Evolutionary conservation across 1,139 yeast genomes (phyloP).

Genomic region (Suhomyces panamericanus): DNA sequence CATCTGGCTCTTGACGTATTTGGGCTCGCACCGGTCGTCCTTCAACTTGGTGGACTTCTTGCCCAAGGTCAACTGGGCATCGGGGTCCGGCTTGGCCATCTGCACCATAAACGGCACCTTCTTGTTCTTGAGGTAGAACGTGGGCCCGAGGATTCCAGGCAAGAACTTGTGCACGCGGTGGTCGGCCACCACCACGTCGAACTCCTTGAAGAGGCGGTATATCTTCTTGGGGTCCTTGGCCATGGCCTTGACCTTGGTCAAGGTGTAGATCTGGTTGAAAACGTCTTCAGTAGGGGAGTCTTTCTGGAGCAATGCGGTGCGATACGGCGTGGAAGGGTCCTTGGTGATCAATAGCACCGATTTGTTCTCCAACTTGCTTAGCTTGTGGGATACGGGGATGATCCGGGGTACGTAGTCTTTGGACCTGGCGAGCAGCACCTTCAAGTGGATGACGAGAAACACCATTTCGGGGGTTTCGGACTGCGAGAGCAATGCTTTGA

Average conservation of each 20-base stretch:
- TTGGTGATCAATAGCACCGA: constrained; percentile 63
- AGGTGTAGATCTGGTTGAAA: constrained; percentile 57
- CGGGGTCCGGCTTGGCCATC: constrained; percentile 55
- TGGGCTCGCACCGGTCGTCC: constrained; percentile 60
- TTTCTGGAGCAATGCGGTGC: constrained; percentile 45
- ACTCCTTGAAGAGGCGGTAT: constrained; percentile 53
- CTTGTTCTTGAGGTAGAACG: constrained; percentile 57
- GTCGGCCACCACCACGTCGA: constrained; percentile 67
- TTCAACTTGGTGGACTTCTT: constrained; percentile 41
- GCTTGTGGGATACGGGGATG: constrained; percentile 56
- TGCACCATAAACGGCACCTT: constrained; percentile 67
- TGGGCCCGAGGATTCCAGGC: constrained; percentile 55
- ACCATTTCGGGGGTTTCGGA: constrained; percentile 33
- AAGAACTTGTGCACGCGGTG: constrained; percentile 60
- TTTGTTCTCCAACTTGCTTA: constrained; percentile 47
- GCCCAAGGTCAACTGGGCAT: constrained; percentile 32
- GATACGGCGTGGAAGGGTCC: constrained; percentile 62
- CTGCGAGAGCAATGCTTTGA: constrained; percentile 38
- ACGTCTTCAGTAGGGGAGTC: constrained; percentile 57
- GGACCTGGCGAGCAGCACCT: constrained; percentile 44
- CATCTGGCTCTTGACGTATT: constrained; percentile 60
- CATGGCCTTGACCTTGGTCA: constrained; percentile 53
- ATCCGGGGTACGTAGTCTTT: constrained; percentile 67
- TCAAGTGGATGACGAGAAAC: constrained; percentile 55
- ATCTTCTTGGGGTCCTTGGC: constrained; percentile 46